Conservation (phyloP, 768 basidiomycete genomes). For the Arthromyces matolae region DNA sequence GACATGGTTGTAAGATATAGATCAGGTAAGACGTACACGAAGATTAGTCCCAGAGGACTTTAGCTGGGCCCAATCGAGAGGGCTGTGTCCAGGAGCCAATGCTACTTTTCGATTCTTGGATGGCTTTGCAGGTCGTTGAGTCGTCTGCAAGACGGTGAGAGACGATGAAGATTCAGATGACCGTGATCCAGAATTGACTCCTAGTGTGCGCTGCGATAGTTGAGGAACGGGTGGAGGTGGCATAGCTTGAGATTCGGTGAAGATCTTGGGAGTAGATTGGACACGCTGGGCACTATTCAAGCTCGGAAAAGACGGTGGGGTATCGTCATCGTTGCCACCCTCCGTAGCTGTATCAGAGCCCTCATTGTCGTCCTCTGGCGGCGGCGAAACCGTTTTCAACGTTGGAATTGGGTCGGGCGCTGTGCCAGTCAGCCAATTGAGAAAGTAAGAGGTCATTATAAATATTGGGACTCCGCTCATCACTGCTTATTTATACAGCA, state of each 20-base stretch:
- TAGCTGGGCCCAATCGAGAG: conserved; percentile 90
- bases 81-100: conserved; percentile 85
- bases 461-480: conserved; percentile 1
- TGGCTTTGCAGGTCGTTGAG: conserved; percentile 49
- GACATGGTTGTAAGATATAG: neutral
- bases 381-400: conserved; percentile 36
- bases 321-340: conserved; percentile 50
- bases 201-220: conserved; percentile 37
- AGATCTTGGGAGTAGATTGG: conserved; percentile 29
- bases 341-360: conserved; percentile 26
- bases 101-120: conserved; percentile 76
- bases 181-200: conserved; percentile 29
- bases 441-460: conserved; percentile 56
- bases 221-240: conserved; percentile 48
- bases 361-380: conserved; percentile 42
- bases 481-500: too few species aligned
- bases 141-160: conserved; percentile 60
- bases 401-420: conserved; percentile 29
- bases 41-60: conserved; percentile 80
- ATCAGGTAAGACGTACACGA: conserved; percentile 44
- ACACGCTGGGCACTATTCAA: conserved; percentile 69
- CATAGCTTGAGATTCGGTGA: conserved; percentile 50
- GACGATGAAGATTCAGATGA: conserved; percentile 31
- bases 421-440: conserved; percentile 50
- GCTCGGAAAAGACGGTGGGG: conserved; percentile 72